A percentile compares a stretch with the other conserved stretches of the same genome.
Conservation (phyloP, 495 filamentous ascomycete genomes). For the Elasticomyces elasticus region DNA sequence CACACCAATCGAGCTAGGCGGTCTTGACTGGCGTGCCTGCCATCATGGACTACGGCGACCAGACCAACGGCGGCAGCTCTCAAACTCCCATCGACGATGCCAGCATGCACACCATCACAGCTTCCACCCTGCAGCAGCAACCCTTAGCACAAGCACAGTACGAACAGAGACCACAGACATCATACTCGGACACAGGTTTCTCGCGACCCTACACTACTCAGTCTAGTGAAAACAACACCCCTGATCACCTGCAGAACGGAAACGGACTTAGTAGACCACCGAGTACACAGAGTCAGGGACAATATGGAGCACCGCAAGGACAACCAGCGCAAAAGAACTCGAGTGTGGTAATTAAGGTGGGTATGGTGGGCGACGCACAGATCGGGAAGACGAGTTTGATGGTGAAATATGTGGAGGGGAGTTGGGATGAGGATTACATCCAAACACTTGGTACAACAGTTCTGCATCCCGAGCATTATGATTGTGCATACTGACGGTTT, state of each 20-base stretch:
- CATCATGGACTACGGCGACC: slow-evolving; percentile 9
- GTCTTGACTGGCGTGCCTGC: neutral
- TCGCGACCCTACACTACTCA: slow-evolving; percentile 28
- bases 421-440: slow-evolving; percentile 99
- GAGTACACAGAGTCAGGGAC: slow-evolving; percentile 18
- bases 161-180: slow-evolving; percentile 32
- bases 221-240: slow-evolving; percentile 23
- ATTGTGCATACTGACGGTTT: neutral
- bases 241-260: slow-evolving; percentile 22
- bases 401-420: slow-evolving; percentile 99
- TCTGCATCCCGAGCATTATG: neutral
- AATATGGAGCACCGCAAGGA: slow-evolving; percentile 21
- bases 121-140: slow-evolving; percentile 26
- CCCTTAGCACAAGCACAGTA: slow-evolving; percentile 14
- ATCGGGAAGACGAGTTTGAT: slow-evolving; percentile 98
- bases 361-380: slow-evolving; percentile 98
- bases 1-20: neutral
- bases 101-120: slow-evolving; percentile 33
- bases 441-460: slow-evolving; percentile 73
- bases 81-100: slow-evolving; percentile 24
- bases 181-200: slow-evolving; percentile 35
- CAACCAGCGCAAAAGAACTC: slow-evolving; percentile 50
- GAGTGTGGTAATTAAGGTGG: slow-evolving; percentile 96
- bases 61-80: slow-evolving; percentile 2
- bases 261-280: slow-evolving; percentile 20